A percentile compares a stretch with the other conserved stretches of the same genome.
phyloP scores from a whole-genome alignment of 768 basidiomycete species.

The Psilocybe azurescens region DNA sequence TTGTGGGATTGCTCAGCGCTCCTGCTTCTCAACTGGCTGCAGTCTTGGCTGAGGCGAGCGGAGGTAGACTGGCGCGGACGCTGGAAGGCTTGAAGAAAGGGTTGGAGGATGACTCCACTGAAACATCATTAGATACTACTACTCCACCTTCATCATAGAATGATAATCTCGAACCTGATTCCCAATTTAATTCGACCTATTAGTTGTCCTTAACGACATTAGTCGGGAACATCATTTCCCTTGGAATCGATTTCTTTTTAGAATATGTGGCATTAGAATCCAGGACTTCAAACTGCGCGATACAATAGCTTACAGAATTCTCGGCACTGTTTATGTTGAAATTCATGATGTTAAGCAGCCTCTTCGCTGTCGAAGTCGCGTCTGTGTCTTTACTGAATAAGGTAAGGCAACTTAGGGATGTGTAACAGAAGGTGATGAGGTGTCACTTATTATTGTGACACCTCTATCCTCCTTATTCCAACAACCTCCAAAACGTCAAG shows the following conservation, averaged over 20 bases:
- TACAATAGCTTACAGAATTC: too few relatives aligned
- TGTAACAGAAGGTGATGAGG: background rate
- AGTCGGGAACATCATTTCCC: too few relatives aligned
- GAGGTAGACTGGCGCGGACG: slow-evolving; percentile 74
- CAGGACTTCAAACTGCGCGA: too few relatives aligned
- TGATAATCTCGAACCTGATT: background rate
- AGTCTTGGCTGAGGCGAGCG: slow-evolving; percentile 54
- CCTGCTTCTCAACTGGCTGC: slow-evolving; percentile 78
- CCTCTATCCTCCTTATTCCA: background rate
- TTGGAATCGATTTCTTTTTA: too few relatives aligned
- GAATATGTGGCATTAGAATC: too few relatives aligned
- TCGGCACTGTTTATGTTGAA: too few relatives aligned
- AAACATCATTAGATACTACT: background rate
- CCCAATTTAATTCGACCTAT: too few relatives aligned
- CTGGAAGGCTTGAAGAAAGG: slow-evolving; percentile 76
- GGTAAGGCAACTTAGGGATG: background rate
- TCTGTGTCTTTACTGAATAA: background rate
- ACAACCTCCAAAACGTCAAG: background rate
- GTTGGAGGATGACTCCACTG: slow-evolving; percentile 48
- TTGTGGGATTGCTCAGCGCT: slow-evolving; percentile 82
- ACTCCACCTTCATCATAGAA: background rate
- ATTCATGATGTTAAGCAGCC: too few relatives aligned
- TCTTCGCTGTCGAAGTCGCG: background rate
- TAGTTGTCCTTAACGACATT: too few relatives aligned
- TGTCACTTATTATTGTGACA: background rate